phyloP scores from a whole-genome alignment of 805 yeast species.

The Metschnikowia gelsemii region DNA sequence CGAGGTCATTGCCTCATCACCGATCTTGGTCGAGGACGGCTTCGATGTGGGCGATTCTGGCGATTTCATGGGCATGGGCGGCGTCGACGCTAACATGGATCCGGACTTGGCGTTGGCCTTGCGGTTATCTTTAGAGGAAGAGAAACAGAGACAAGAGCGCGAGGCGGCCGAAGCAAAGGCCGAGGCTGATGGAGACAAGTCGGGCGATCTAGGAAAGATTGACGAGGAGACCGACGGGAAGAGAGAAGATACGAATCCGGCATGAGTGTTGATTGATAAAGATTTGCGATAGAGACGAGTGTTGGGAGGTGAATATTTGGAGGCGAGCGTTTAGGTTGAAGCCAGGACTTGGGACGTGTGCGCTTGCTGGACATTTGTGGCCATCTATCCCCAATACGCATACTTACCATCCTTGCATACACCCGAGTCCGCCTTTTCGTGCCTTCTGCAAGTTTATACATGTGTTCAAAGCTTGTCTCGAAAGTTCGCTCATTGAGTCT shows the following conservation, averaged over 20 bases:
- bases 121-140: slow-evolving; percentile 92
- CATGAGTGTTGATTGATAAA: background rate
- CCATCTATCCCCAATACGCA: no score
- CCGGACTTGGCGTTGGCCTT: slow-evolving; percentile 97
- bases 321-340: no score
- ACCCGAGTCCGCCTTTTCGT: no score
- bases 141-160: slow-evolving; percentile 85
- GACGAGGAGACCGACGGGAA: slow-evolving; percentile 26
- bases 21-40: slow-evolving; percentile 69
- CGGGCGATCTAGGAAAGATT: slow-evolving; percentile 31
- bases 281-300: no score
- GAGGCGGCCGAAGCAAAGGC: slow-evolving; percentile 43
- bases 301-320: no score
- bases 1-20: slow-evolving; percentile 75
- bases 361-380: no score
- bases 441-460: no score
- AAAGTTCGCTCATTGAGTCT: no score
- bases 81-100: slow-evolving; percentile 82
- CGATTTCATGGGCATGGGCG: slow-evolving; percentile 42
- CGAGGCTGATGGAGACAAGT: no score
- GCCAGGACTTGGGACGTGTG: no score
- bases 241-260: slow-evolving; percentile 15
- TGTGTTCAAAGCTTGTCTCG: no score
- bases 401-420: no score
- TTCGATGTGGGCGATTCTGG: slow-evolving; percentile 43